Percentiles rank a stretch among this genome's conserved stretches.
phyloP scores from a whole-genome alignment of 257 asterid species.

The Jasminum sambac region DNA sequence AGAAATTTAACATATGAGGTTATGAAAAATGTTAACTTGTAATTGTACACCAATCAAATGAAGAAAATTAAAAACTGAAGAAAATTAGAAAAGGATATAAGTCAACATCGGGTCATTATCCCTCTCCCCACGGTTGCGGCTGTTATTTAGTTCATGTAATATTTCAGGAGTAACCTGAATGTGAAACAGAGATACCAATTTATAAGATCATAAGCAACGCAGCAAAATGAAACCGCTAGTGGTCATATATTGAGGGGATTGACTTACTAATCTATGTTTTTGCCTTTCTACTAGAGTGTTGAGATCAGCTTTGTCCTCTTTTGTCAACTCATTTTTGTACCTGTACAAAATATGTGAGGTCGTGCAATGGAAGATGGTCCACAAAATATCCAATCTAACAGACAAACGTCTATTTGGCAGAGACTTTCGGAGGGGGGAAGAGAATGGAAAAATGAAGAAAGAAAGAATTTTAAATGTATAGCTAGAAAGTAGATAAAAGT shows the following conservation, averaged over 20 bases:
- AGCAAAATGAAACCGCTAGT: not conserved
- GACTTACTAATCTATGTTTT: slow-evolving; percentile 76
- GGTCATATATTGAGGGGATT: slow-evolving; percentile 13
- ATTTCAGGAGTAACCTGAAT: slow-evolving; percentile 92
- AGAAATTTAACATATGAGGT: not conserved
- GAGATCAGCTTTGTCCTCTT: slow-evolving; percentile 75
- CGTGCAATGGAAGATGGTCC: not conserved
- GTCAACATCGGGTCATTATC: slow-evolving; percentile 59
- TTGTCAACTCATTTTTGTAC: slow-evolving; percentile 80
- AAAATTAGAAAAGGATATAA: slow-evolving; percentile 61
- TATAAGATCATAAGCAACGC: not conserved
- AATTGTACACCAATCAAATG: slow-evolving; percentile 9
- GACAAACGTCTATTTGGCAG: not conserved
- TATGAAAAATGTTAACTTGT: not conserved
- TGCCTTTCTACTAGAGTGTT: slow-evolving; percentile 64
- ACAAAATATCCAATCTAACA: not conserved
- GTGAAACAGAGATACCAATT: slow-evolving; percentile 16
- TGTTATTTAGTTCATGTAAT: slow-evolving; percentile 75
- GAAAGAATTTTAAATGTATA: no score
- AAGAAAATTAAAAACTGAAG: not conserved
- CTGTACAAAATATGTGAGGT: slow-evolving; percentile 33
- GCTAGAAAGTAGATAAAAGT: no score
- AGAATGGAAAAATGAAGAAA: no score
- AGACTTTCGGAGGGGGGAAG: no score
- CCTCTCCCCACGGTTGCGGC: slow-evolving; percentile 94